A percentile compares a stretch with the other conserved stretches of the same genome.
These are phyloP conservation scores for Gracilaria caudata DNA, from an alignment of 23 red algal species.

Conservation along the genomic window DNA sequence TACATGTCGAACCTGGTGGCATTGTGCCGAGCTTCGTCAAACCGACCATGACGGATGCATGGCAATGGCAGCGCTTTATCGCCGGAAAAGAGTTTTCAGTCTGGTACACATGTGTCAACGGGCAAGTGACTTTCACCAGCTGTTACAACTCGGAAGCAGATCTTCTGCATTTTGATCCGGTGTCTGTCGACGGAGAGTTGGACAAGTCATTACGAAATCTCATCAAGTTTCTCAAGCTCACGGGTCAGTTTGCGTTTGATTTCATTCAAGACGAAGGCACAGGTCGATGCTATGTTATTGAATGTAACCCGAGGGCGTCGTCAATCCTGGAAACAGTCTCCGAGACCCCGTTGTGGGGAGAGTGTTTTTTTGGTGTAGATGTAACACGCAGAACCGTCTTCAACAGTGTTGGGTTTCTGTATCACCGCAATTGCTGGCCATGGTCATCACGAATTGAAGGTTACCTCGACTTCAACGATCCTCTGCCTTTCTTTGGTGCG, in stretches of 20 bases:
- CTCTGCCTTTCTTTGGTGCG: slow-evolving; percentile 69
- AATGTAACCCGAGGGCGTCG: slow-evolving; percentile 76
- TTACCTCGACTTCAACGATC: slow-evolving; percentile 41
- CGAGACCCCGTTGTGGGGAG: slow-evolving; percentile 57
- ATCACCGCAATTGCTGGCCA: slow-evolving; percentile 70
- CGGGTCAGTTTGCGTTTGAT: slow-evolving; percentile 78
- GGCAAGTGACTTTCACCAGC: slow-evolving; percentile 54
- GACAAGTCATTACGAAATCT: slow-evolving; percentile 42
- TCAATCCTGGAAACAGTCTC: slow-evolving; percentile 79
- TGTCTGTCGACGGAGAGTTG: slow-evolving; percentile 20
- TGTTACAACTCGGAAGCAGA: slow-evolving; percentile 60
- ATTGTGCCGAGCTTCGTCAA: slow-evolving; percentile 34
- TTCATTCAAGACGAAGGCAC: slow-evolving; percentile 45
- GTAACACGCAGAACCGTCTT: slow-evolving; percentile 13
- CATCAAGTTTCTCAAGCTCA: slow-evolving; percentile 25
- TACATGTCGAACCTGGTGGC: slow-evolving; percentile 17
- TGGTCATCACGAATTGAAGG: slow-evolving; percentile 60
- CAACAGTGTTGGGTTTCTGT: slow-evolving; percentile 54
- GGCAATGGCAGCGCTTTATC: slow-evolving; percentile 80
- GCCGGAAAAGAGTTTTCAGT: slow-evolving; percentile 63
- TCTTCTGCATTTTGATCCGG: slow-evolving; percentile 60
- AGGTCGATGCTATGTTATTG: slow-evolving; percentile 43
- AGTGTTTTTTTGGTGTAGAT: slow-evolving; percentile 72
- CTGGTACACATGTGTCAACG: slow-evolving; percentile 77
- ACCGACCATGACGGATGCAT: slow-evolving; percentile 42